Evolutionary conservation across 306 rosid genomes (phyloP), one percentile per base, ranked within the genome.

Genomic region (Dryas octopetala): DNA sequence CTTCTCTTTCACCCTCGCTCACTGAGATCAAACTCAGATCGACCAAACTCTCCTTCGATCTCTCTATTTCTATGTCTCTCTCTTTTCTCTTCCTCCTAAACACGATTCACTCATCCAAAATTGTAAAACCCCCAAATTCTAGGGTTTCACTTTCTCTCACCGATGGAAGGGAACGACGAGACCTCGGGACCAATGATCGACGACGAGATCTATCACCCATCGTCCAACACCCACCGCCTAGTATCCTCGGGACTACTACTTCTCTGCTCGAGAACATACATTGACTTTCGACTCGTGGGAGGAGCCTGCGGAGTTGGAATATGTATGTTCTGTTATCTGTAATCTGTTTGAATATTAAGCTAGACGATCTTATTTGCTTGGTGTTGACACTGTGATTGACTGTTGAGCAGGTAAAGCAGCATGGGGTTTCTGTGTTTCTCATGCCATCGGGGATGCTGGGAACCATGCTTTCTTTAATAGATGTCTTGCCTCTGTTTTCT

Each of bases 371-470:
- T 28, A n/a, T 65, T 23, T 43, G 19, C 38, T 9, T 85, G 73
- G 68, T 63, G 48, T n/a, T 86, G 73, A 78, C 66, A 71, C 60
- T 76, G 14, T 77, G 46, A 38, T 17, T 50, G 51, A 63, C 28
- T 15, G 69, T 79, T 78, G 87, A 81, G 75, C 97, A 95, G 98
- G 96, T 95, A 64, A 95, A 90, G 91, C 91, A 87, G 76, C 98
- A 95, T 6, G 98, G 98, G 69, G 79, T 95, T 46, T 91, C 98
- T 66, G 98, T 95, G 79, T 95, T 95, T 85, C 98, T 95, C 62
- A 95, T 95, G 98, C 98, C 98, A 73, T 91, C 98, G 0, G 98
- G 98, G 75, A 95, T 95, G 98, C 81, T 95, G 78, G 98, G 98
- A 77, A 91, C 97, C 0, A 78, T 95, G 71, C 89, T 95, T 45